Evolutionary conservation across 306 rosid genomes (phyloP), one percentile per base, ranked within the genome.

Genomic region (Betula pendula): DNA sequence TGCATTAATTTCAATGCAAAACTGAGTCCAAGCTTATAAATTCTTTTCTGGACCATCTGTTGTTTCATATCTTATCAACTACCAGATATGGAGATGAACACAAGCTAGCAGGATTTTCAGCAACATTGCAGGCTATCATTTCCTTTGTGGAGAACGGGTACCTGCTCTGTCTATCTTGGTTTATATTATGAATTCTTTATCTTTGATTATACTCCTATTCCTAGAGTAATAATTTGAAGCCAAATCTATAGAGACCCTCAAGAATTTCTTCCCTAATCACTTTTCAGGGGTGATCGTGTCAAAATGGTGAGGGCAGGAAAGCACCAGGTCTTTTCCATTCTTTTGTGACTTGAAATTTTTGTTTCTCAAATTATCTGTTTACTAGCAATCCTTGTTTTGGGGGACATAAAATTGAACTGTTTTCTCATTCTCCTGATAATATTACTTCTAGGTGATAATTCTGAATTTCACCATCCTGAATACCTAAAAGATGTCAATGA

Each of bases 51-150:
- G 65, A 48, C 40, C 35, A 56, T 82, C 49, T 84, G 65, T 35
- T 76, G 75, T 58, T 65, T 63, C 72, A 27, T 82, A 74, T 78
- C 22, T 72, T 74, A 49, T 82, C 75, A 53, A 60, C 27, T 75
- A 73, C 8, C 76, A 94, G 98, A 86, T 88, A 94, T 33, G 98
- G 98, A 47, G 98, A 94, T 65, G 98, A 92, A 76, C 92, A 94
- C 90, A 94, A 90, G 81, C 94, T 94, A 84, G 97, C 98, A 48
- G 98, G 98, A 81, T 94, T 94, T 88, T 91, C 97, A 31, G 98
- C 98, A 71, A 94, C 97, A 76, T 86, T 94, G 86, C 98, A 94
- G 83, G 98, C 98, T 51, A 94, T 94, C 69, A 94, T 94, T 82
- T 94, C 98, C 84, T 94, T 91, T 52, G 96, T 92, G 67, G 97